Base-by-base conservation (phyloP, 495 filamentous ascomycete species). In the Annulohypoxylon stygium region DNA sequence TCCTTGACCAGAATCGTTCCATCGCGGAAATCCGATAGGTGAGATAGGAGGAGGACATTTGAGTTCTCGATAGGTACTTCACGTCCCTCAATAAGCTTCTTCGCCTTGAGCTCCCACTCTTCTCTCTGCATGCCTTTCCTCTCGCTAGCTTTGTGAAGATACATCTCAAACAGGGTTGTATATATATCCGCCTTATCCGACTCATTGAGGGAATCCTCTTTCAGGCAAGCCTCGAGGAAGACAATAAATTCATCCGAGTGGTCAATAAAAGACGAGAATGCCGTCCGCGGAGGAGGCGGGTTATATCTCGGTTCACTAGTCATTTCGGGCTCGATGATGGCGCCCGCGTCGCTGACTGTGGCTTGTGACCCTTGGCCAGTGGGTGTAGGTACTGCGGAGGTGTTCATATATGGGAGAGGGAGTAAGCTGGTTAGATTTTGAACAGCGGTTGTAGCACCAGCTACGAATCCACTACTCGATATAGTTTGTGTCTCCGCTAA, bases 111-210 rank as follows among this genome's bases (percentile, higher is more conserved):
- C 75, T 98, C 93, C 96, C 96, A 99, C 66, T 91, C 86, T 66
- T 91, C 86, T 71, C 89, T 90, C 51, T 80, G 77, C 53, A 80
- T 79, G 45, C 90, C 89, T 71, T 89, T 91, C 74, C 90, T 90
- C n/a, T 88, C 85, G 72, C 88, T 92, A 45, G 94, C 92, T 63
- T 93, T 93, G 74, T 97, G 92, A 20, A 99, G 85, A 78, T 98
- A 99, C 90, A 98, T 97, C 78, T 99, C 96, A 78, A 99, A 98
- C 33, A 99, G 81, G 0, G 96, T 97, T 1, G 96, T 98, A 80
- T 95, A 95, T 45, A 99, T 88, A 79, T 98, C 97, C 6, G 88
- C 85, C 73, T 90, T 92, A 72, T 97, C 92, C 10, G 81, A 75
- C 57, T 93, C 83, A 25, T 87, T 89, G 4, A 96, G 80, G 23